These are phyloP conservation scores for Skeletonema marinoi DNA, from an alignment of 108 stramenopile genomes.

Conservation along the genomic window DNA sequence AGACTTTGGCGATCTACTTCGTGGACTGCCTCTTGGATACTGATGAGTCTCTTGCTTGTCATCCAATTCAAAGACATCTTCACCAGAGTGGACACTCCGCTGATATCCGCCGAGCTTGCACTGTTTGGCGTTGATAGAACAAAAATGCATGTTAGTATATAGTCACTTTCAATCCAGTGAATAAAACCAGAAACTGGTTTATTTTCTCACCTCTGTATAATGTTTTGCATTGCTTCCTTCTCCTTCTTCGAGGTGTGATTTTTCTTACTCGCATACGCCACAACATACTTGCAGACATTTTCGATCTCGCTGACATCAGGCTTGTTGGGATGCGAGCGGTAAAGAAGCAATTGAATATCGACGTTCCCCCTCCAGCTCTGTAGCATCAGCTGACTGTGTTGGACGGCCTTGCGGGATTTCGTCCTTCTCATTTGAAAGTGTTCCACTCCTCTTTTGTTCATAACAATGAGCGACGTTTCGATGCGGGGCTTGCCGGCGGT, in stretches of 20 bases:
- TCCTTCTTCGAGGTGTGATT: not conserved
- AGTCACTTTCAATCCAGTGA: too few relatives aligned
- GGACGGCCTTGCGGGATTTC: not conserved
- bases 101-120: too few relatives aligned
- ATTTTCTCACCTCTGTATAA: not conserved
- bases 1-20: not conserved
- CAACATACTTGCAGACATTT: not conserved
- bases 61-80: not conserved
- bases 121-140: too few relatives aligned
- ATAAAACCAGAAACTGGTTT: too few relatives aligned
- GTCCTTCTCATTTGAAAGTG: conserved; percentile 5
- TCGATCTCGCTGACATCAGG: conserved; percentile 6
- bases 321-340: not conserved
- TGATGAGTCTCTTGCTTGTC: not conserved
- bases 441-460: not conserved
- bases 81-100: too few relatives aligned
- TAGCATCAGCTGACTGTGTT: not conserved
- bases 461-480: not conserved
- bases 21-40: conserved; percentile 4
- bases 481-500: not conserved
- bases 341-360: not conserved
- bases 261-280: not conserved
- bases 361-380: conserved; percentile 1
- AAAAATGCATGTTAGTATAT: too few relatives aligned
- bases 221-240: not conserved